phyloP scores from a whole-genome alignment of 495 filamentous ascomycete genomes.

The Penicillium desertorum region DNA sequence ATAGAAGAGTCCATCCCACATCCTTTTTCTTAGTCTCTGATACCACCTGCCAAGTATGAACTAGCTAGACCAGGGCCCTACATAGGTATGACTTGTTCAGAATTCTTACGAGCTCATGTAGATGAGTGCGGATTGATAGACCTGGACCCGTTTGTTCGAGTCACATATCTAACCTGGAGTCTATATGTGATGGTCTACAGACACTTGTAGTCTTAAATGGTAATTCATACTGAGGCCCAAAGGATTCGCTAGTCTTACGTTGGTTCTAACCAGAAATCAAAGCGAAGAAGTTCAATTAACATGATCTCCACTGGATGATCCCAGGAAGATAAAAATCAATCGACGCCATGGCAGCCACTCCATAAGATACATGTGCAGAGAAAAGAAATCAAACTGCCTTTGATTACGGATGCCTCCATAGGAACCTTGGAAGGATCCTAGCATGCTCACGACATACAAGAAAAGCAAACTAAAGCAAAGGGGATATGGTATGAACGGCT shows the following conservation, averaged over 20 bases:
- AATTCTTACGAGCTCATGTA: too few species aligned
- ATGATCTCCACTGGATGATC: constrained; percentile 21
- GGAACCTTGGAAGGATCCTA: not conserved
- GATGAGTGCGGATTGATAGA: too few species aligned
- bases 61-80: too few species aligned
- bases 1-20: not conserved
- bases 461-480: constrained; percentile 14
- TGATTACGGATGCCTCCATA: not conserved
- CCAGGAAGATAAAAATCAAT: constrained; percentile 22
- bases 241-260: constrained; percentile 15
- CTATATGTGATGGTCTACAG: not conserved
- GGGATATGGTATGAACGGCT: constrained; percentile 10
- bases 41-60: too few species aligned
- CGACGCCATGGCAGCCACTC: constrained; percentile 30
- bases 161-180: too few species aligned
- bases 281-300: constrained; percentile 10
- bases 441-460: constrained; percentile 10
- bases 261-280: constrained; percentile 18
- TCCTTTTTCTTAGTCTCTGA: too few species aligned
- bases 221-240: constrained; percentile 3
- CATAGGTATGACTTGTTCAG: too few species aligned
- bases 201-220: not conserved
- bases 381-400: constrained; percentile 11
- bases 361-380: constrained; percentile 32
- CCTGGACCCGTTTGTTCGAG: too few species aligned